Conservation (phyloP, 257 asterid genomes). For the Solanum etuberosum region DNA sequence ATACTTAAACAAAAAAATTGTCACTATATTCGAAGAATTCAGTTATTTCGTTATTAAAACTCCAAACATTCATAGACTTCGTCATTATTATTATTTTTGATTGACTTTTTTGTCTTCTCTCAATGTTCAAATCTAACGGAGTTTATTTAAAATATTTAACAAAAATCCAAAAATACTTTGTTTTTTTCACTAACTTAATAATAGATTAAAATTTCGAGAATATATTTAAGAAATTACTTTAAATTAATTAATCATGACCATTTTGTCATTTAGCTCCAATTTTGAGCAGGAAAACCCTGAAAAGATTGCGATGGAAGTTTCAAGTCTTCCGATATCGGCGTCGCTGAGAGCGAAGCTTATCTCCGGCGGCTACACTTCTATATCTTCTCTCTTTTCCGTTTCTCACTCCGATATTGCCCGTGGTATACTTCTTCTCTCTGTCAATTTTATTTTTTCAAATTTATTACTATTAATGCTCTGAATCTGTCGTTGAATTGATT, state of each 20-base stretch:
- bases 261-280: background rate
- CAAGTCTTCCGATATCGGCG: constrained; percentile 65
- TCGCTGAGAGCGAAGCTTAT: constrained; percentile 67
- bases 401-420: constrained; percentile 40
- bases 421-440: constrained; percentile 21
- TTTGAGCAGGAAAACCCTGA: background rate
- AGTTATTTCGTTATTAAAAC: background rate
- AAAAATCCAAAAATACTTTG: background rate
- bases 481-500: background rate
- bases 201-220: background rate
- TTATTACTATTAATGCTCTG: background rate
- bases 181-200: background rate
- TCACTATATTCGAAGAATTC: accelerated
- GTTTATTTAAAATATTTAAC: background rate
- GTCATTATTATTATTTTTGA: no score
- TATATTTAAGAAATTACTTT: background rate
- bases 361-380: constrained; percentile 63
- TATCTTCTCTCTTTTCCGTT: constrained; percentile 45
- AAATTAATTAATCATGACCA: background rate
- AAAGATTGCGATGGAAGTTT: constrained; percentile 40
- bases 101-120: background rate
- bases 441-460: background rate
- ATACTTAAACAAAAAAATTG: no score
- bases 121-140: background rate
- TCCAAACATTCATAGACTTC: background rate